Percentiles rank a stretch among this genome's conserved stretches.
Conservation (phyloP, 345 rosid genomes). For the Linum usitatissimum region DNA sequence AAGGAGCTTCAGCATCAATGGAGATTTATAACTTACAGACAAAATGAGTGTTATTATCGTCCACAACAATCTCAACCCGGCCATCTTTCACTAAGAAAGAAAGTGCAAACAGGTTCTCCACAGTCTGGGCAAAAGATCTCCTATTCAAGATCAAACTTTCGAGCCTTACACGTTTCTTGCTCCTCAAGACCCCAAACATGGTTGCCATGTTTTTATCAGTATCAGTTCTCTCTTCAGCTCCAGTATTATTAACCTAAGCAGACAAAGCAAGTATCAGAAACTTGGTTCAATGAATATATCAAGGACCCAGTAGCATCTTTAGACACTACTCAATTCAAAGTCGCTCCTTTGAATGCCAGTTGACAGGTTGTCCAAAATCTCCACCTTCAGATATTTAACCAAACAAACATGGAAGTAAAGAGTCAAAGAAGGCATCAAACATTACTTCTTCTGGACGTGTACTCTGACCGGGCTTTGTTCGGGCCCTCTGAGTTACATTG, state of each 20-base stretch:
- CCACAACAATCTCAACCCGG: conserved; percentile 48
- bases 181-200: conserved; percentile 62
- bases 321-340: not conserved
- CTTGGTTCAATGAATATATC: not conserved
- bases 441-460: conserved; percentile 70
- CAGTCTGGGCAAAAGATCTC: conserved; percentile 76
- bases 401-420: not conserved
- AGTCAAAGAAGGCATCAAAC: conserved; percentile 3
- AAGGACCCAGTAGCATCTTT: not conserved
- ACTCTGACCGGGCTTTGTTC: conserved; percentile 40
- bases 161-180: conserved; percentile 43
- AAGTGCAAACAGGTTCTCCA: conserved; percentile 79
- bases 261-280: not conserved
- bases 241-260: conserved; percentile 49
- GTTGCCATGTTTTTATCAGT: conserved; percentile 68
- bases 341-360: too few species aligned
- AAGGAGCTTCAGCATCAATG: not conserved
- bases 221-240: conserved; percentile 59
- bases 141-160: conserved; percentile 68
- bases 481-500: conserved; percentile 29
- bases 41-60: conserved; percentile 51
- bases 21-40: conserved; percentile 43
- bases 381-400: not conserved
- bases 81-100: conserved; percentile 92
- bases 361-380: not conserved